These are phyloP conservation scores for Moringa oleifera DNA, from an alignment of 345 rosid species.

Conservation along the genomic window DNA sequence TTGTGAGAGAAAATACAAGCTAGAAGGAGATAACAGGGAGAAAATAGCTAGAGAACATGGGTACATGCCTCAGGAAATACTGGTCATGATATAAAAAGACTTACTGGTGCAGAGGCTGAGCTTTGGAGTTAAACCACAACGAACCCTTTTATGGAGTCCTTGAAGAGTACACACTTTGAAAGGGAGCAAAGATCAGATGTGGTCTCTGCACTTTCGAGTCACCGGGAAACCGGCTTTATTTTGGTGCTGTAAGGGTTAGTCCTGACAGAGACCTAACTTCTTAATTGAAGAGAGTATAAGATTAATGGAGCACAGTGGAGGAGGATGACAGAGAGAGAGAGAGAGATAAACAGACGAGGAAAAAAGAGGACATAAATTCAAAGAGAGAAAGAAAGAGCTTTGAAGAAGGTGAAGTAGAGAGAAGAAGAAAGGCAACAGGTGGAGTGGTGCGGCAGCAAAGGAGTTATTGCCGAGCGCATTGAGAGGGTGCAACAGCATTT, in stretches of 20 bases:
- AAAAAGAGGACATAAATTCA: constrained; percentile 2
- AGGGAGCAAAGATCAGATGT: background rate
- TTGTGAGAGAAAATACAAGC: background rate
- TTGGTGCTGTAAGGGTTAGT: background rate
- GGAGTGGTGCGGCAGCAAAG: constrained; percentile 40
- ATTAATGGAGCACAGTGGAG: constrained; percentile 1
- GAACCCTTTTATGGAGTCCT: background rate
- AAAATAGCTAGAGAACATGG: background rate
- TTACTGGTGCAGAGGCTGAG: no score
- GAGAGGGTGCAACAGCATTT: constrained; percentile 77
- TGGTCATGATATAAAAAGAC: no score
- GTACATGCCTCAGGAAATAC: no score
- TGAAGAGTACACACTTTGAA: no score
- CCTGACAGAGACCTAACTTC: no score
- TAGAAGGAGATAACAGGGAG: background rate
- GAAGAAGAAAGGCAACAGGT: constrained; percentile 26
- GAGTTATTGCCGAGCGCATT: constrained; percentile 68
- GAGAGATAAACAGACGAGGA: constrained; percentile 9
- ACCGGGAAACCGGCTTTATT: background rate
- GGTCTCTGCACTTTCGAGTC: background rate
- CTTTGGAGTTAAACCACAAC: background rate
- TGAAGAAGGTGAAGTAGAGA: constrained; percentile 22
- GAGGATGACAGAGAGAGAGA: constrained; percentile 8
- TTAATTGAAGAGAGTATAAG: background rate
- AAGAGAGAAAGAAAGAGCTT: constrained; percentile 14